These are phyloP conservation scores for Alternaria brassicicola DNA, from an alignment of 2,329 filamentous ascomycete species.

Conservation along the genomic window DNA sequence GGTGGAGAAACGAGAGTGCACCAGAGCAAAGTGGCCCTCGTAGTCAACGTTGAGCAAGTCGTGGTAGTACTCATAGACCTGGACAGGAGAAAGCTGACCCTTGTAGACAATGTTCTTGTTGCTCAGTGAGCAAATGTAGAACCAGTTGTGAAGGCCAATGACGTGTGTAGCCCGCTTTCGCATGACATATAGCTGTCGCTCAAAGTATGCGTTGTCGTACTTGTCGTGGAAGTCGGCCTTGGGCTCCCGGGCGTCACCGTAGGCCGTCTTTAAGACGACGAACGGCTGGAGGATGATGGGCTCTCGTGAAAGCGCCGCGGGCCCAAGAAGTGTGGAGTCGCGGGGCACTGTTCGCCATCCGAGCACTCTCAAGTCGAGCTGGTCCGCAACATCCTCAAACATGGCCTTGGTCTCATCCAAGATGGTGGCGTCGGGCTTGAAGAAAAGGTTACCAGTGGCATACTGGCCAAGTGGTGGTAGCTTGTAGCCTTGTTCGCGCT, in stretches of 20 bases:
- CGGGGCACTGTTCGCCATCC: conserved; percentile 96
- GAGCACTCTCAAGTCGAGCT: conserved; percentile 84
- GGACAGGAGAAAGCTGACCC: conserved; percentile 89
- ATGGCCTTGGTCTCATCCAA: conserved; percentile 87
- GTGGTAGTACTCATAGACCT: conserved; percentile 98
- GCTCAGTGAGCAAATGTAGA: conserved; percentile 94
- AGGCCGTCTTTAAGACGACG: conserved; percentile 83
- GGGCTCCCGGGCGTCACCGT: conserved; percentile 80
- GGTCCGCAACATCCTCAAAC: conserved; percentile 92
- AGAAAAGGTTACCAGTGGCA: conserved; percentile 96
- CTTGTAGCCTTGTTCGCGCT: conserved; percentile 84
- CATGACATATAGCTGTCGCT: conserved; percentile 90
- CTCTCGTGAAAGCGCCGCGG: conserved; percentile 90
- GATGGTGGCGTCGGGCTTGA: conserved; percentile 93
- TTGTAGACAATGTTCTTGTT: conserved; percentile 99
- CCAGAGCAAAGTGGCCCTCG: conserved; percentile 93
- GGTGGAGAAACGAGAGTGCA: conserved; percentile 96
- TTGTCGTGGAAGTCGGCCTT: conserved; percentile 76
- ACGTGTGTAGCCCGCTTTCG: conserved; percentile 94
- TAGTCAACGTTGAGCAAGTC: conserved; percentile 97
- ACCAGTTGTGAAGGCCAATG: conserved; percentile 97
- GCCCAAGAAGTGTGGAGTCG: conserved; percentile 90
- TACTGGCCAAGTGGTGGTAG: conserved; percentile 91
- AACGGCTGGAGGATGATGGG: conserved; percentile 95
- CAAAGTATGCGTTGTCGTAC: conserved; percentile 86